phyloP scores from a whole-genome alignment of 768 basidiomycete genomes.

The Leccinum uliginosum region DNA sequence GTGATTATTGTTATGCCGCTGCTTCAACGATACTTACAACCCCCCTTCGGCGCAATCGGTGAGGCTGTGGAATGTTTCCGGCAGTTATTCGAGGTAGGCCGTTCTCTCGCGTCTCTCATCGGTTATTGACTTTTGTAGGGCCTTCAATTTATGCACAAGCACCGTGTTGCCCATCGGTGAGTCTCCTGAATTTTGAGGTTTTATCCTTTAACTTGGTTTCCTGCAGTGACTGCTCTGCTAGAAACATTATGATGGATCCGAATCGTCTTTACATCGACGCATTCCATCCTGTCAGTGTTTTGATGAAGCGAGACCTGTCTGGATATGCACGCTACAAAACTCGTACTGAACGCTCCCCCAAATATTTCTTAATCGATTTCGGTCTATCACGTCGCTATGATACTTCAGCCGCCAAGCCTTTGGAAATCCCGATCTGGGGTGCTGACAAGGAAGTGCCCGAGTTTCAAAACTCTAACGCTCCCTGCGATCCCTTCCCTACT shows the following conservation, averaged over 20 bases:
- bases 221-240: background rate
- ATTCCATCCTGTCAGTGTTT: background rate
- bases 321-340: background rate
- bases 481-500: background rate
- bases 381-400: background rate
- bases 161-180: background rate
- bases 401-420: background rate
- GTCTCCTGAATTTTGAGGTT: background rate
- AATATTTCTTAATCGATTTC: background rate
- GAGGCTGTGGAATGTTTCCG: background rate
- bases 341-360: background rate
- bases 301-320: background rate
- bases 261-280: background rate
- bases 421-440: background rate
- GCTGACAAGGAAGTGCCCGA: background rate
- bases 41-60: background rate
- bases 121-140: background rate
- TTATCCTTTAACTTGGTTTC: background rate
- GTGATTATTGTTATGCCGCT: slow-evolving; percentile 34
- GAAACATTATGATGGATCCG: background rate
- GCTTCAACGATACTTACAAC: slow-evolving; percentile 22
- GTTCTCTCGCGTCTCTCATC: background rate
- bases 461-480: background rate
- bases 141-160: background rate
- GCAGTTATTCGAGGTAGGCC: background rate